Conservation (phyloP, 2,329 filamentous ascomycete species). For the Cercospora beticola region DNA sequence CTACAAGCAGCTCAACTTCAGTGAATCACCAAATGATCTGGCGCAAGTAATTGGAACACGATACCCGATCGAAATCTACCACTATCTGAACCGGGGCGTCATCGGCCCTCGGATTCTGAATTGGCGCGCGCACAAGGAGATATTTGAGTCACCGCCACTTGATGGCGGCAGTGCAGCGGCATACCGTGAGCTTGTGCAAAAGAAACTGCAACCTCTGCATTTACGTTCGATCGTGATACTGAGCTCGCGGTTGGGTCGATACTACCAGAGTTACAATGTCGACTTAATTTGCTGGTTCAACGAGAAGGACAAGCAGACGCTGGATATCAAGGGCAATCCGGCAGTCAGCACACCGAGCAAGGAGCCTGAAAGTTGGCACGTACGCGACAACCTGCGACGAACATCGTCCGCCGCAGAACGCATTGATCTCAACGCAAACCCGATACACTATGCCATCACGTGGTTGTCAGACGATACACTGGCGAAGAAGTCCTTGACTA, state of each 20-base stretch:
- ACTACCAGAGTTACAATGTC: slow-evolving; percentile 77
- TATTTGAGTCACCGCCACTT: slow-evolving; percentile 77
- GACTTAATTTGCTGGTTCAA: slow-evolving; percentile 83
- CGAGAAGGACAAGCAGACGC: slow-evolving; percentile 58
- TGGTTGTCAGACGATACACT: slow-evolving; percentile 70
- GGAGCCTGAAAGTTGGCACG: slow-evolving; percentile 65
- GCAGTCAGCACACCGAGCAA: slow-evolving; percentile 20
- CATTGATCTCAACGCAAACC: slow-evolving; percentile 24
- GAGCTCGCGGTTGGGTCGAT: slow-evolving; percentile 76
- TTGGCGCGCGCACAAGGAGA: slow-evolving; percentile 76
- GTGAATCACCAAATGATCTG: slow-evolving; percentile 75
- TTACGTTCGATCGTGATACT: slow-evolving; percentile 76
- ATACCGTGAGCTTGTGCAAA: slow-evolving; percentile 76
- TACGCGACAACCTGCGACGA: slow-evolving; percentile 48
- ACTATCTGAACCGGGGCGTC: slow-evolving; percentile 78
- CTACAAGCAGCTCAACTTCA: slow-evolving; percentile 70
- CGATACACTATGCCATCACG: slow-evolving; percentile 53
- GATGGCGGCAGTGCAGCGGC: slow-evolving; percentile 77
- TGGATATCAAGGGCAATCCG: slow-evolving; percentile 31
- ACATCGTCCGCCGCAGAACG: slow-evolving; percentile 19
- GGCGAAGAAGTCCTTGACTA: slow-evolving; percentile 64
- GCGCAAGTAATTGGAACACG: slow-evolving; percentile 69
- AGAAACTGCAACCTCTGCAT: slow-evolving; percentile 70
- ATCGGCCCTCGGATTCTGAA: slow-evolving; percentile 76
- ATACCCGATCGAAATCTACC: slow-evolving; percentile 7